Base-by-base conservation (phyloP, 2,329 filamentous ascomycete genomes). In the Aspergillus sp. region DNA sequence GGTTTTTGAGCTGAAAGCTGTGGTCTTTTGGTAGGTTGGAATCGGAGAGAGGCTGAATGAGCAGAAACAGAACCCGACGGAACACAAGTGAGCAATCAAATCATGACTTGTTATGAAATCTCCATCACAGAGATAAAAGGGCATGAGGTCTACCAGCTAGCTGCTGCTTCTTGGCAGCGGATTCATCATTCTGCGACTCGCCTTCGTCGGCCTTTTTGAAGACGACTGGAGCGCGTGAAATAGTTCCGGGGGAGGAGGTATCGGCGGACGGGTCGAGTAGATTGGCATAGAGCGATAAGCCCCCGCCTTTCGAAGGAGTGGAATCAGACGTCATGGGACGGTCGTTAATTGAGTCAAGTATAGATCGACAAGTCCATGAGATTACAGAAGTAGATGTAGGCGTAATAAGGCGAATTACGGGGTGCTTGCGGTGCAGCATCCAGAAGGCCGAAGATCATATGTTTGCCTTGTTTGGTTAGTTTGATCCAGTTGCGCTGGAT, bases 21-120 rank as follows among this genome's bases (percentile, higher is more conserved):
- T 26, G 88, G 87, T 48, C 88, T 81, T 59, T 87, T 87, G 53
- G 90, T 90, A 40, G 89, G 89, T 65, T 94, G 88, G 71, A 95
- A 95, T 65, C 86, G 85, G 50, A 94, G 76, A 59, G 86, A 81
- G 65, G 79, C 75, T 78, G 67, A 45, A 50, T 46, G 40, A 37
- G 45, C 44, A 51, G 54, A 58, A 37, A 19, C 19, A 19, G 19
- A 19, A 19, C 19, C 44, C 40, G 56, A 52, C 49, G 58, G 46
- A 54, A 54, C 59, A 66, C 59, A 67, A 65, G 72, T 79, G 69
- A 81, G 76, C 66, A 69, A 62, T 54, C 57, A 61, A 50, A 53
- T 50, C 54, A 43, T 27, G 35, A 46, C 19, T 19, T 19, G 19
- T 19, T 19, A 50, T 10, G 12, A 35, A 10, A 26, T 33, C 9